Evolutionary conservation across 495 filamentous ascomycete genomes (phyloP).

Genomic region (Aspergillus biplanus): DNA sequence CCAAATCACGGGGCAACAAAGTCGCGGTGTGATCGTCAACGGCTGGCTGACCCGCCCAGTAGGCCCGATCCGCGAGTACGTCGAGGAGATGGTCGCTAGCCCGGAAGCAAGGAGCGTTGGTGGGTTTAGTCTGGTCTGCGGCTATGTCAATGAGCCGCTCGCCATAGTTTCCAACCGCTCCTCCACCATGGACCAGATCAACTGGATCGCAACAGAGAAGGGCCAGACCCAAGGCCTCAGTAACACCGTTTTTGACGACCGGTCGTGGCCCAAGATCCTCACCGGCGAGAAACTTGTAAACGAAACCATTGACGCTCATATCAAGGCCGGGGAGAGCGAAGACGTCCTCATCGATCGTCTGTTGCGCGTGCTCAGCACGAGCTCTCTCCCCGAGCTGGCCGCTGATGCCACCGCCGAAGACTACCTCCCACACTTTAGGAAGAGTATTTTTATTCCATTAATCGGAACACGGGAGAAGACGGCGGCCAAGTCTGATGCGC

Average conservation of each 20-base stretch:
- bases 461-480: constrained; percentile 60
- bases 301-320: constrained; percentile 49
- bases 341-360: constrained; percentile 71
- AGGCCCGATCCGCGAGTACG: constrained; percentile 62
- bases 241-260: constrained; percentile 77
- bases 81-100: constrained; percentile 63
- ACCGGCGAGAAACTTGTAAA: constrained; percentile 56
- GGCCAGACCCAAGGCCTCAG: constrained; percentile 77
- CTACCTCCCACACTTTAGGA: constrained; percentile 68
- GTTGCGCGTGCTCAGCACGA: constrained; percentile 67
- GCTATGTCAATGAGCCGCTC: constrained; percentile 74
- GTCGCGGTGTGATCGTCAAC: constrained; percentile 83
- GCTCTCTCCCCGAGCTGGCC: constrained; percentile 68
- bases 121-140: constrained; percentile 91
- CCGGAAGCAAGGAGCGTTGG: constrained; percentile 65
- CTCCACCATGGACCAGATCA: constrained; percentile 51
- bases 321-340: constrained; percentile 55
- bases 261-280: constrained; percentile 81
- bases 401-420: constrained; percentile 64
- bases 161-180: constrained; percentile 92
- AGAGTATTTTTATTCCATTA: constrained; percentile 84
- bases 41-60: constrained; percentile 69
- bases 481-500: constrained; percentile 11
- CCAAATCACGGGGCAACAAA: constrained; percentile 63
- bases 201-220: constrained; percentile 69